Evolutionary conservation across 2,329 filamentous ascomycete species (phyloP), one percentile per base, ranked within the genome.

Genomic region (Epichloe amarillans): DNA sequence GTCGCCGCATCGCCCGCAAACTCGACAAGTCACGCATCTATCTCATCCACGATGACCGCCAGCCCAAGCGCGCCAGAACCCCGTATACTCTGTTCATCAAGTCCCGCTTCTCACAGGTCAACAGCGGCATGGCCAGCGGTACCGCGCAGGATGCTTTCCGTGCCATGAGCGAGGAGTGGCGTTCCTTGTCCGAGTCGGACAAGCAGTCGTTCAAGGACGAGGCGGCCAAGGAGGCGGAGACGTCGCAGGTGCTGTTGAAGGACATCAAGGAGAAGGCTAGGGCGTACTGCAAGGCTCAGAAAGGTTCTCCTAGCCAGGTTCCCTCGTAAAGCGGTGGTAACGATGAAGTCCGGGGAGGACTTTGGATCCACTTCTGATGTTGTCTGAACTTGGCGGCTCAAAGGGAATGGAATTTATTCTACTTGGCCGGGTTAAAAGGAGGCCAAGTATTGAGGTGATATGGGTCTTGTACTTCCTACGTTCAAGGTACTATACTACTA

Each of bases 11-110:
- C 45, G 63, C 62, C 51, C 66, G 60, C 49, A 66, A 69, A 50
- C 58, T 59, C 48, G 54, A 58, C 46, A 58, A 61, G 55, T 58
- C 60, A 55, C 42, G 50, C 21, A 3, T 35, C 41, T n/a, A 48
- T 17, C 1, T 50, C 17, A 69, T 80, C 55, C 55, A 53, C 2
- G 77, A 81, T 57, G 63, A 69, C 3, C 76, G 77, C 40, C 54
- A 66, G 36, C 77, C 77, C 55, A 72, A 70, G 61, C 57, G 55
- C 37, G 57, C 69, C 11, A 0, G 37, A 12, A 58, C 49, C 12
- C 23, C 67, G 26, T 78, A 60, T 55, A 46, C 50, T 8, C 51
- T 64, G 4, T 80, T 64, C 60, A 50, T 66, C 51, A 66, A 67
- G 59, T 59, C 66, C 11, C 66, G 66, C 51, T 70, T 64, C 61